Evolutionary conservation across 495 filamentous ascomycete genomes (phyloP).

Genomic region (Talaromyces wortmannii): DNA sequence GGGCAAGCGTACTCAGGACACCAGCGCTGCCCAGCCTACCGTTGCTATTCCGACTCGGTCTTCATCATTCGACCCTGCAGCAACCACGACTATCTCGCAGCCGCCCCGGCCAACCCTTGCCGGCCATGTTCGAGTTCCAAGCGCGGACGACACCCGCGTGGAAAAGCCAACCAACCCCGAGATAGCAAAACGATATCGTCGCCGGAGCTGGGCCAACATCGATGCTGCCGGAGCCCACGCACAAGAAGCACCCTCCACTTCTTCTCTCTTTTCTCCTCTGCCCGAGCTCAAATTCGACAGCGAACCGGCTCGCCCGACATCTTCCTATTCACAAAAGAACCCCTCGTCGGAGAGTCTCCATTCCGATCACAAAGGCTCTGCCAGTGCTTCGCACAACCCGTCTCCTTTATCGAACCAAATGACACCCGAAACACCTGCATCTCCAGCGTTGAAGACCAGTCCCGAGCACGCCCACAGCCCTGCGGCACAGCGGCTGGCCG

Average conservation of each 20-base stretch:
- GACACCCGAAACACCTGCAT: slow-evolving; percentile 33
- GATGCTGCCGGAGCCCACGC: slow-evolving; percentile 48
- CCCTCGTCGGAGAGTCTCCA: slow-evolving; percentile 32
- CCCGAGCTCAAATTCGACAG: slow-evolving; percentile 19
- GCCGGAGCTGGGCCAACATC: slow-evolving; percentile 76
- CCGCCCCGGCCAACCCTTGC: slow-evolving; percentile 1
- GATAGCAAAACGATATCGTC: slow-evolving; percentile 66
- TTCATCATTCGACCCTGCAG: slow-evolving; percentile 17
- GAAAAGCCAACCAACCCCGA: slow-evolving; percentile 42
- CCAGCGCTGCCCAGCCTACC: slow-evolving; percentile 33
- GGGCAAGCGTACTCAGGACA: slow-evolving; percentile 36
- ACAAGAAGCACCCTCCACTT: slow-evolving; percentile 22
- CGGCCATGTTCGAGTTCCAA: slow-evolving; percentile 35
- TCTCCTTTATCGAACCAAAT: slow-evolving; percentile 87
- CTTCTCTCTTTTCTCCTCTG: slow-evolving; percentile 4
- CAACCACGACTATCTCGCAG: slow-evolving; percentile 2
- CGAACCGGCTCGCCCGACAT: slow-evolving; percentile 34
- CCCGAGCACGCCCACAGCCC: slow-evolving; percentile 44
- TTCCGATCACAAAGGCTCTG: slow-evolving; percentile 4
- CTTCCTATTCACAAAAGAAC: slow-evolving; percentile 51
- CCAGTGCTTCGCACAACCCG: slow-evolving; percentile 40
- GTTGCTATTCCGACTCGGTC: slow-evolving; percentile 13
- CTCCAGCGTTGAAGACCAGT: slow-evolving; percentile 12
- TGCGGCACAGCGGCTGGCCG: slow-evolving; percentile 72
- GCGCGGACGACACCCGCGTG: slow-evolving; percentile 46